Evolutionary conservation across 495 filamentous ascomycete genomes (phyloP), one percentile per base, ranked within the genome.

Genomic region (Hypoxylon cercidicola): DNA sequence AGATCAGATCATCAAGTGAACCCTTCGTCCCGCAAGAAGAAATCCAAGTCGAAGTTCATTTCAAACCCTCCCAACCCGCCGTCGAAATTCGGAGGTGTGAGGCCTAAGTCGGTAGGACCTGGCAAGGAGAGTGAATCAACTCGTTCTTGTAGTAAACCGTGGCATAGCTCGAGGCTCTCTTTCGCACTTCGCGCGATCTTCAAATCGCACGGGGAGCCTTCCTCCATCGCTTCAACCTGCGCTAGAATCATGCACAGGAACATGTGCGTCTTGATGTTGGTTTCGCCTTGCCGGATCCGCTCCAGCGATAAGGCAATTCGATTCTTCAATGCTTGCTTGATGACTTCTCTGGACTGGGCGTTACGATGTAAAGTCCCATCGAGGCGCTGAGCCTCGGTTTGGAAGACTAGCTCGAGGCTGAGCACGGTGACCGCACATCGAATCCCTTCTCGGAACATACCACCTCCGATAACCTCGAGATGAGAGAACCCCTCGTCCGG

Each of bases 241-340:
- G 75, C 79, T 44, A 78, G 51, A 32, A 78, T 63, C 76, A 85
- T 81, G 51, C 61, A 72, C 5, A 84, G 40, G 60, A 79, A 83
- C 63, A 82, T 69, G 47, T 82, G 76, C 13, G 53, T 66, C 55
- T 84, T 85, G 16, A 84, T 74, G 55, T 82, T 86, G 1, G 80
- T 84, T 49, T 86, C 83, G 5, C 81, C 82, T 43, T 78, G 63
- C 5, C 60, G 60, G 21, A 85, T 72, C 10, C 82, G 70, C 35
- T 80, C 77, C 21, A 66, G 37, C 0, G 78, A 73, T 34, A 79
- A 64, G 13, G 69, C 39, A 12, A 75, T 62, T 16, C 80, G 55
- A 19, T 74, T 66, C 5, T 57, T 69, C n/a, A 81, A 64, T 40
- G 74, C 66, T 44, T 75, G 55, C 4, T 77, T 75, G 3, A 84